phyloP scores from a whole-genome alignment of 1,284 basidiomycete species.

The Termitomyces sp. region DNA sequence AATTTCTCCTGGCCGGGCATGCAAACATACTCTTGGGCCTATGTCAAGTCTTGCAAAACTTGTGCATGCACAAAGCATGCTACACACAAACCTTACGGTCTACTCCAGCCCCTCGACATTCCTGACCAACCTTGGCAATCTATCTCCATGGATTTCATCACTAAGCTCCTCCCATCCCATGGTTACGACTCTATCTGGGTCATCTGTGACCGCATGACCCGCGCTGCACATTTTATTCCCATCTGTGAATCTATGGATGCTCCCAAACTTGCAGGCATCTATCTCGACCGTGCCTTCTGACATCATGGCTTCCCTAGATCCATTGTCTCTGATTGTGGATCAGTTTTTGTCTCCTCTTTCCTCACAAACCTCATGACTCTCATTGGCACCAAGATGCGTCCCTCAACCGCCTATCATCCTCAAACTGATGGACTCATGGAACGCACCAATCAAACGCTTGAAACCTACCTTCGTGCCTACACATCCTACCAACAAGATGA shows the following conservation, averaged over 20 bases:
- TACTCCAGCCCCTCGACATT: slow-evolving; percentile 32
- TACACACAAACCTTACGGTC: slow-evolving; percentile 29
- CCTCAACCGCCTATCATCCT: slow-evolving; percentile 29
- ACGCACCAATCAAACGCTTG: slow-evolving; percentile 38
- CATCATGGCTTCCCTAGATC: background rate
- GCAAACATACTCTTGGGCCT: slow-evolving; percentile 21
- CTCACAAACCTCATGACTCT: background rate
- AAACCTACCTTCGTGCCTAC: slow-evolving; percentile 35
- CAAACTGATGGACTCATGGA: slow-evolving; percentile 38
- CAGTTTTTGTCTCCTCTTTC: background rate
- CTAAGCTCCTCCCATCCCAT: slow-evolving; percentile 30
- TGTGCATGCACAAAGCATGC: slow-evolving; percentile 29
- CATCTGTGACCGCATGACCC: slow-evolving; percentile 33
- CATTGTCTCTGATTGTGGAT: background rate
- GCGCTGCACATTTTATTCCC: slow-evolving; percentile 32
- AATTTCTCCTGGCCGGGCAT: slow-evolving; percentile 33
- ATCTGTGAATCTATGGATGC: slow-evolving; percentile 20
- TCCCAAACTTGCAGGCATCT: background rate
- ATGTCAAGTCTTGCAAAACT: slow-evolving; percentile 28
- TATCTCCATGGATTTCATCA: slow-evolving; percentile 41
- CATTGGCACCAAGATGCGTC: slow-evolving; percentile 18
- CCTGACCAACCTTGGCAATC: slow-evolving; percentile 33
- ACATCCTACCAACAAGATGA: slow-evolving; percentile 39
- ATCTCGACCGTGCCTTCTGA: background rate
- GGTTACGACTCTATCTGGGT: slow-evolving; percentile 36